These are phyloP conservation scores for Wickerhamomyces alni DNA, from an alignment of 805 yeast species.

Conservation along the genomic window DNA sequence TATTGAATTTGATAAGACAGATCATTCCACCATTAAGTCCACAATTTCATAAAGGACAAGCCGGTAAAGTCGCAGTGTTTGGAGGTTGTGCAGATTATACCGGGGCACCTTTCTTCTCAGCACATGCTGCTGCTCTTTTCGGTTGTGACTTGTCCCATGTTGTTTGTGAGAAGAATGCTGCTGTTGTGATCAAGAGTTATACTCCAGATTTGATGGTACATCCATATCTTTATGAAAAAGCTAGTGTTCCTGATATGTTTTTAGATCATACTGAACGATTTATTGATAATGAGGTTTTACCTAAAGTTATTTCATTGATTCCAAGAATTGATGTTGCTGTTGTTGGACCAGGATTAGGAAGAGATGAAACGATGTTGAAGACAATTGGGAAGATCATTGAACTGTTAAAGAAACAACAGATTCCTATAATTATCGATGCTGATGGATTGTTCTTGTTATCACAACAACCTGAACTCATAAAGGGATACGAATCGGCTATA, in stretches of 20 bases:
- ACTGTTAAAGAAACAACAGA: conserved; percentile 43
- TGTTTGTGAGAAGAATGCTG: conserved; percentile 78
- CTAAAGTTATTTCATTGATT: conserved; percentile 49
- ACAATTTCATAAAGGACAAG: conserved; percentile 82
- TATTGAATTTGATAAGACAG: conserved; percentile 40
- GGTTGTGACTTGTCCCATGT: conserved; percentile 91
- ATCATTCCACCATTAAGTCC: conserved; percentile 75
- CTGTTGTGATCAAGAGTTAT: conserved; percentile 75
- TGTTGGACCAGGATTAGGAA: conserved; percentile 91
- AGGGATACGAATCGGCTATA: conserved; percentile 53
- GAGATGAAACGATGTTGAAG: conserved; percentile 64
- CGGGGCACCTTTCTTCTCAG: conserved; percentile 93
- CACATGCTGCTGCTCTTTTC: conserved; percentile 73
- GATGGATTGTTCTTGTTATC: conserved; percentile 75
- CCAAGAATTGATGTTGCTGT: conserved; percentile 74
- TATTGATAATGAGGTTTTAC: conserved; percentile 41
- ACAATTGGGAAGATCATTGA: conserved; percentile 52
- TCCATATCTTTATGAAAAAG: conserved; percentile 64
- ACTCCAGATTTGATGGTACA: conserved; percentile 96
- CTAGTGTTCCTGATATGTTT: conserved; percentile 14
- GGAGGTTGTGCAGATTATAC: conserved; percentile 97
- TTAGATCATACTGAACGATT: conserved; percentile 16
- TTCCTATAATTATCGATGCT: conserved; percentile 85
- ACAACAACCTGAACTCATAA: conserved; percentile 45
- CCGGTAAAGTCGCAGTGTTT: conserved; percentile 77